Evolutionary conservation across 169 alveolate genomes (phyloP).

Genomic region (Plasmodium coatneyi): DNA sequence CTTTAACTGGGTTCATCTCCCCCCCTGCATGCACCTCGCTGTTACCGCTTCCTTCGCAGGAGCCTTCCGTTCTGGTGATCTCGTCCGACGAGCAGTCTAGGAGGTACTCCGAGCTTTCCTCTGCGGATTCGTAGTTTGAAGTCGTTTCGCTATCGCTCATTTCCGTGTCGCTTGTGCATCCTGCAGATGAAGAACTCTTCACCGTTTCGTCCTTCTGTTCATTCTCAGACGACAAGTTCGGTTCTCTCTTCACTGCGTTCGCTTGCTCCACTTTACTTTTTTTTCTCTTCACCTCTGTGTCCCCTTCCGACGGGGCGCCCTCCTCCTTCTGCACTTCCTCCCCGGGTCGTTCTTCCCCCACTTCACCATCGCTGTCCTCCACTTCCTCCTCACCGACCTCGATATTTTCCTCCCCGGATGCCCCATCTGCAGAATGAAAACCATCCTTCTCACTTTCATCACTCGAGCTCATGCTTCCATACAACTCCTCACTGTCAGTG

Average conservation of each 20-base stretch:
- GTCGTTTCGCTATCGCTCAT: neutral
- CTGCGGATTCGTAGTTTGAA: neutral
- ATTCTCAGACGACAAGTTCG: neutral
- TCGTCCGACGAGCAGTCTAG: slow-evolving; percentile 43
- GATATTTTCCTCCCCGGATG: neutral
- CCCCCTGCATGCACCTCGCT: neutral
- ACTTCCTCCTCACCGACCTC: neutral
- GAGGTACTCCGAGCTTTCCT: slow-evolving; percentile 11
- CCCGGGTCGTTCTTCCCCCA: neutral
- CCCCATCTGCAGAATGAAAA: neutral
- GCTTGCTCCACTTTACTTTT: neutral
- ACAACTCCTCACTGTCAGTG: neutral
- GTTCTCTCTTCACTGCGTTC: neutral
- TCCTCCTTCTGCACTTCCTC: neutral
- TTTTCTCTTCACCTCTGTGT: neutral
- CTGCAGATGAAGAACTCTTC: neutral
- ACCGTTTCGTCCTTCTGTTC: neutral
- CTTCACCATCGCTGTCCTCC: neutral
- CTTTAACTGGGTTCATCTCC: neutral
- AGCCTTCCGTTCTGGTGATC: slow-evolving; percentile 38
- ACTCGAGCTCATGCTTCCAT: slow-evolving; percentile 9
- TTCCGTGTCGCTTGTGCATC: neutral
- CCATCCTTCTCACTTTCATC: neutral
- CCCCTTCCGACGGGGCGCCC: neutral
- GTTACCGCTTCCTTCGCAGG: slow-evolving; percentile 24